A percentile compares a stretch with the other conserved stretches of the same genome.
Evolutionary conservation across 768 basidiomycete genomes (phyloP).

Genomic region (Phaffia australis): DNA sequence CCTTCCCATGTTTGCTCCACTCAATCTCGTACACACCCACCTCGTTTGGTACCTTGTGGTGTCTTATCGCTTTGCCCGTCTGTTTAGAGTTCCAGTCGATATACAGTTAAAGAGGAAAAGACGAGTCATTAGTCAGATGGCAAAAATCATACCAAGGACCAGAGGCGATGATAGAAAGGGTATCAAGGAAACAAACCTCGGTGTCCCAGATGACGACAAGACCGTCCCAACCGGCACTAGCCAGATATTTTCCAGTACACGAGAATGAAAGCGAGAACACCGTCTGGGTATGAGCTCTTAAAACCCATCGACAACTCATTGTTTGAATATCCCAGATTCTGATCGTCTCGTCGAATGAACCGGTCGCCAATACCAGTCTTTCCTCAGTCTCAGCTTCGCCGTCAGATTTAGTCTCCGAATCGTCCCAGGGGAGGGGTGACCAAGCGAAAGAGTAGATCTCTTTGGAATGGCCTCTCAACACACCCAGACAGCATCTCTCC

Average conservation of each 20-base stretch:
- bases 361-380: constrained; percentile 39
- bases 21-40: constrained; percentile 25
- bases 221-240: constrained; percentile 71
- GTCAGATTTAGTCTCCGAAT: not conserved
- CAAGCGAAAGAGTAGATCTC: constrained; percentile 25
- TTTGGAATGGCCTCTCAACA: constrained; percentile 24
- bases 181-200: constrained; percentile 43
- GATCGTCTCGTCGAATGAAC: constrained; percentile 66
- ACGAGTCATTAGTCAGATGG: not conserved
- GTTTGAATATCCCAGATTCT: constrained; percentile 73
- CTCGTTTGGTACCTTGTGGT: constrained; percentile 1
- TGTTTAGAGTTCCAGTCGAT: not conserved
- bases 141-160: not conserved
- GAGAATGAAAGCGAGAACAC: constrained; percentile 68
- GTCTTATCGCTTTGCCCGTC: constrained; percentile 18
- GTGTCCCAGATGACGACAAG: constrained; percentile 61
- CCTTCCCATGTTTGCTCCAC: constrained; percentile 18
- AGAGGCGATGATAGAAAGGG: not conserved
- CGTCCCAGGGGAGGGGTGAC: not conserved
- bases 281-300: constrained; percentile 58
- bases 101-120: not conserved
- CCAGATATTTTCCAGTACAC: constrained; percentile 55
- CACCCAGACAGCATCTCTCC: constrained; percentile 8
- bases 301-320: constrained; percentile 60
- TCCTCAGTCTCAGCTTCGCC: constrained; percentile 12